Base-by-base conservation (phyloP, 2,329 filamentous ascomycete species). In the Paraphaeosphaeria sporulosa region DNA sequence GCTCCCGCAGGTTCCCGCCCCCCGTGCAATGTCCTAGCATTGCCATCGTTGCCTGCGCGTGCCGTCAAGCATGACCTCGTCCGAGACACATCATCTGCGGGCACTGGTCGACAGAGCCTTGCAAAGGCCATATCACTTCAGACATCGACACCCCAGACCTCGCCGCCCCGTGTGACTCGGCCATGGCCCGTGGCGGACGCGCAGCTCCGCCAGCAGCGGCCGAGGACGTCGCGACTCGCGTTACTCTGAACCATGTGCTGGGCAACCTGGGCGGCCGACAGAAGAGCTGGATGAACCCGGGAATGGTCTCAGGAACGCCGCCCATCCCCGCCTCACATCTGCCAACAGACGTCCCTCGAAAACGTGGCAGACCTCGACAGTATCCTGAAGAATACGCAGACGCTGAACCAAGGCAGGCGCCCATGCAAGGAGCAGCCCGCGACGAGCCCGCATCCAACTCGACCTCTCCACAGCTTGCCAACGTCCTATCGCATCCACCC, bases 401-500 rank as follows among this genome's bases (percentile, higher is more conserved):
- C 30, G 30, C 30, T 32, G 42, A 54, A 21, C 42, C 42, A 17
- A n/a, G 21, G 42, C 52, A 55, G 23, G 9, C 25, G 4, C 32
- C 52, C 2, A 10, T 10, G 2, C 21, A n/a, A 10, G 36, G 19
- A 17, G 8, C 21, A 12, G 6, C 23, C 15, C 51, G 25, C 21
- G 25, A 27, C n/a, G 62, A 69, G 21, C 67, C 69, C 13, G 46
- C 65, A 9, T 74, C 73, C 2, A 77, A 69, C 47, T 75, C 76
- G n/a, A 71, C 70, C 12, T 78, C 75, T 17, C 76, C 75, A 1
- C 69, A 71, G 51, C 71, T 77, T 13, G 63, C 75, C 23, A 78
- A 76, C 58, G 56, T 66, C 55, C 15, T 71, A 5, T 57, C 64
- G 13, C 57, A 38, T 32, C 58, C 58, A 13, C 43, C 43, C 13